Base-by-base conservation (phyloP, 129 eudicot genomes). In the Flaveria trinervia region DNA sequence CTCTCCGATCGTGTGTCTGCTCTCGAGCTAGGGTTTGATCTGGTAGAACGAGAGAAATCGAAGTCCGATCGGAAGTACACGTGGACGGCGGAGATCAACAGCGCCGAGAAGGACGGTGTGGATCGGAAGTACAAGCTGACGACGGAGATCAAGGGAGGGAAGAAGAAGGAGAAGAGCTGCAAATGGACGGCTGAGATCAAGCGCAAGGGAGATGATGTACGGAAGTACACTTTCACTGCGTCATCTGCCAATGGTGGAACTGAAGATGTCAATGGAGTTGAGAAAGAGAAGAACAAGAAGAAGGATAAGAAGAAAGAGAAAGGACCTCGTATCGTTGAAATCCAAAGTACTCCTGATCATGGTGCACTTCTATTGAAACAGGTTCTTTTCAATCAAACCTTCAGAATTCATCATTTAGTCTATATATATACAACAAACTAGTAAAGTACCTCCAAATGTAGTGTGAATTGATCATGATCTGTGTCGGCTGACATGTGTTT, bases 61-160 rank as follows among this genome's bases (percentile, higher is more conserved):
- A 79, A 50, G 55, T 14, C 46, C 2, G 96, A 94, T 78, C 84
- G 96, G 94, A 94, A 91, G 89, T 94, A 94, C 85, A 85, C 90
- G 7, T 94, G 93, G 96, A 94, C 97, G 84, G 90, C 97, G 39
- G 97, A 93, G 96, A 86, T 93, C 22, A 88, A 78, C 51, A 74
- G 86, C 33, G 59, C 81, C 3, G 89, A 84, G 68, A 70, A 80
- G 56, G 75, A 84, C 30, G 89, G 88, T 3, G 17, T 78, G 39
- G 98, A 94, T 66, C 82, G 93, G 76, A 94, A 87, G 86, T 94
- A 89, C 82, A 86, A 89, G 49, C 43, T 87, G 85, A 79, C 82
- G 59, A 83, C 96, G 26, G 97, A 91, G 96, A 80, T 90, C 48
- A 87, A 93, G 45, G 88, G 86, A 22, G 92, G 92, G 49, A 76